Evolutionary conservation across 2,329 filamentous ascomycete species (phyloP), one percentile per base, ranked within the genome.

Genomic region (Scytalidium lignicola): DNA sequence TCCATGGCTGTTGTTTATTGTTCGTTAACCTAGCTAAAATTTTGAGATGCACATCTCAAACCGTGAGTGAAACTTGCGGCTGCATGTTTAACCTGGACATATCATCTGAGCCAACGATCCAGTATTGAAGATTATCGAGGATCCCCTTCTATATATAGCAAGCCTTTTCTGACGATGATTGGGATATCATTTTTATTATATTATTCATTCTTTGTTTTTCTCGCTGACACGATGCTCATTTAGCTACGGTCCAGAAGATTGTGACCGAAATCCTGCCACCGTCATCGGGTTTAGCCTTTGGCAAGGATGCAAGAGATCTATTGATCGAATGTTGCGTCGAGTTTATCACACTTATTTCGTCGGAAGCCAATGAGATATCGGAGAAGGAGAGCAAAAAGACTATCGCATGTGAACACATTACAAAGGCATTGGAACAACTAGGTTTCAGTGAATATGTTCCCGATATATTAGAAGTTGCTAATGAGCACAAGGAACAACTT

Each of bases 341-440:
- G 69, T 99, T 99, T 69, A 96, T 99, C 69, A 97, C 93, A 17
- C 82, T 99, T 62, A 88, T 99, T 60, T 96, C 91, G n/a, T 95
- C 90, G 43, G 92, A 99, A 73, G 93, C 93, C 54, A 99, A 99
- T 70, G 93, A 99, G 62, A 99, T 99, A 56, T 95, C 91, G 12
- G 93, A 99, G 68, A 96, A 96, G 70, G 93, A 99, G 64, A 90
- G 91, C 44, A 99, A 99, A 75, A 99, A 99, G 79, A 99, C 93
- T 3, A 99, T 99, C 60, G 92, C 92, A 12, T 95, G 90, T 68
- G 93, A 99, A 63, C 93, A 99, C 72, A 95, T 99, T 61, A 95
- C 92, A 64, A 92, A 92, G 64, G 93, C 93, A 1, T 79, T 99
- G 40, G 88, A 92, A 61, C 88, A 95, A 62, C 80, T 99, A 18